These are phyloP conservation scores for Collybiopsis confluens DNA, from an alignment of 768 basidiomycete species.

Conservation along the genomic window DNA sequence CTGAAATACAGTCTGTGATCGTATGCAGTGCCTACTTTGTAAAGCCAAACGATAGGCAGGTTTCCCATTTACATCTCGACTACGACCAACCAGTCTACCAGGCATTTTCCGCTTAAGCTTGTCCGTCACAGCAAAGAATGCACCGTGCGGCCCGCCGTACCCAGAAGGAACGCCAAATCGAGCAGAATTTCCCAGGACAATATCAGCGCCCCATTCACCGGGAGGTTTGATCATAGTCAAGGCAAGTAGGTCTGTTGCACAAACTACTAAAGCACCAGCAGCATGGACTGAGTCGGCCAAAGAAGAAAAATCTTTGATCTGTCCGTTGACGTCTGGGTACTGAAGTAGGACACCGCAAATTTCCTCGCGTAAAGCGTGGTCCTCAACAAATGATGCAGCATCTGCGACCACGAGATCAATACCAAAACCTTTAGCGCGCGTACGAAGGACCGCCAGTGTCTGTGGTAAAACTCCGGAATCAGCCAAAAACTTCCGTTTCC, in stretches of 20 bases:
- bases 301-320: constrained; percentile 65
- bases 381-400: constrained; percentile 42
- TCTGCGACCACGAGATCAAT: constrained; percentile 77
- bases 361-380: constrained; percentile 51
- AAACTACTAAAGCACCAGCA: constrained; percentile 75
- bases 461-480: constrained; percentile 83
- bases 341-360: constrained; percentile 88
- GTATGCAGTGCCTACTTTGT: constrained; percentile 64
- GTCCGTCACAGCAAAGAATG: constrained; percentile 94
- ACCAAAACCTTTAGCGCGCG: constrained; percentile 91
- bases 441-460: constrained; percentile 84
- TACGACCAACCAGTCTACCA: constrained; percentile 90
- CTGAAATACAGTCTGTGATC: neutral
- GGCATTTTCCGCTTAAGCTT: constrained; percentile 97
- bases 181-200: constrained; percentile 92
- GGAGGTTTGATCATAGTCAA: constrained; percentile 91
- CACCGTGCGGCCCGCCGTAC: constrained; percentile 97
- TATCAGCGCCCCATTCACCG: constrained; percentile 98
- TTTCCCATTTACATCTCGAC: constrained; percentile 78
- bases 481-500: constrained; percentile 81
- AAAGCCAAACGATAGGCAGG: constrained; percentile 89
- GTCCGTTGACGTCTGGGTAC: constrained; percentile 90
- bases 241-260: constrained; percentile 89
- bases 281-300: constrained; percentile 69
- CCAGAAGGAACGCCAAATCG: constrained; percentile 96